Conservation (phyloP, 2,329 filamentous ascomycete species). For the Xylariaceae sp. region DNA sequence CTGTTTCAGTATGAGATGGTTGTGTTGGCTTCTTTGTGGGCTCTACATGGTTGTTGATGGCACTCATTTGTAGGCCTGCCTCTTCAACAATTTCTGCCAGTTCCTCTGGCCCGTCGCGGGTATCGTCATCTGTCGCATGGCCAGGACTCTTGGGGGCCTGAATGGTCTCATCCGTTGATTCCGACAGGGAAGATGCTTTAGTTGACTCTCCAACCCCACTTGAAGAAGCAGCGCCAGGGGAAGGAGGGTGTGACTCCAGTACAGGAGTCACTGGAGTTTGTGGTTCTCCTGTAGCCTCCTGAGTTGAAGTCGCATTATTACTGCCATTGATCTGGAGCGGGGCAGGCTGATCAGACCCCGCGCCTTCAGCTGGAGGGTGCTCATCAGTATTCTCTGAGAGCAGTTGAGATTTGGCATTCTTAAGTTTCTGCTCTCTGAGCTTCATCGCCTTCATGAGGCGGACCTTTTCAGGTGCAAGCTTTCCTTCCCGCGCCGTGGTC, state of each 20-base stretch:
- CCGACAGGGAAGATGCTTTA: constrained; percentile 62
- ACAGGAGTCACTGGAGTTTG: constrained; percentile 33
- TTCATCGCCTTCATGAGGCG: constrained; percentile 93
- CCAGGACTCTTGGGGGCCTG: constrained; percentile 38
- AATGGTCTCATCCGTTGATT: constrained; percentile 60
- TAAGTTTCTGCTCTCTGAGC: constrained; percentile 71
- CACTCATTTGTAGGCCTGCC: constrained; percentile 8
- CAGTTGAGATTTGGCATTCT: constrained; percentile 26
- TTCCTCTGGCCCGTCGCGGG: constrained; percentile 10
- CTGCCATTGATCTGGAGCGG: constrained; percentile 32
- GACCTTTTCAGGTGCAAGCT: constrained; percentile 84
- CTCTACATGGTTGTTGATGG: constrained; percentile 4
- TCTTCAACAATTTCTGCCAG: constrained; percentile 9
- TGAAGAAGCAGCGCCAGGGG: constrained; percentile 47
- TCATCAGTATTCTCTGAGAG: constrained; percentile 23
- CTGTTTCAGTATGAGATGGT: constrained; percentile 17
- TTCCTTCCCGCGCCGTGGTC: constrained; percentile 37
- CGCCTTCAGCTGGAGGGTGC: constrained; percentile 18
- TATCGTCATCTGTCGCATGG: constrained; percentile 11
- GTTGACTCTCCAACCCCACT: constrained; percentile 60
- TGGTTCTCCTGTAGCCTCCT: constrained; percentile 56
- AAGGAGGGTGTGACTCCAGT: constrained; percentile 57
- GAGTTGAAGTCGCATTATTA: constrained; percentile 41
- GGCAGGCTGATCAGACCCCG: constrained; percentile 22
- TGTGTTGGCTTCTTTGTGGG: constrained; percentile 8